Conservation (phyloP, 345 rosid species). For the Rhizophora apiculata region DNA sequence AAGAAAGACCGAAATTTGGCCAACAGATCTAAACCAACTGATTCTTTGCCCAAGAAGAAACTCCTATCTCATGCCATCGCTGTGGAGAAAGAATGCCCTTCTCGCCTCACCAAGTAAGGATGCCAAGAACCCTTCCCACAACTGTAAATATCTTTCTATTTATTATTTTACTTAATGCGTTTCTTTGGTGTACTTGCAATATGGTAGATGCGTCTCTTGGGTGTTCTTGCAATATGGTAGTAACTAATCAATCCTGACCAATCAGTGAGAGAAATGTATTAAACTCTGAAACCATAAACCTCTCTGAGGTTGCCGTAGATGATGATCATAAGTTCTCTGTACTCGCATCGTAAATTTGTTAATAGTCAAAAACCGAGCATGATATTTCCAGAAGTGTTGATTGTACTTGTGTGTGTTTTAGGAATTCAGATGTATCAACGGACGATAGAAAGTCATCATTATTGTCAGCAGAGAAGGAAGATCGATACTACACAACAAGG, state of each 20-base stretch:
- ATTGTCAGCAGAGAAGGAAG: conserved; percentile 75
- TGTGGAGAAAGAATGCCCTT: conserved; percentile 53
- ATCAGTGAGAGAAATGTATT: background rate
- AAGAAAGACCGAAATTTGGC: conserved; percentile 55
- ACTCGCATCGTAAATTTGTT: background rate
- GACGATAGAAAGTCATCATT: conserved; percentile 46
- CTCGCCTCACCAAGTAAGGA: conserved; percentile 55
- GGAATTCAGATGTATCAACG: conserved; percentile 48
- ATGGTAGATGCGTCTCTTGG: background rate
- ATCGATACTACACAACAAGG: conserved; percentile 74
- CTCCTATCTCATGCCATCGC: conserved; percentile 39
- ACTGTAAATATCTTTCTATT: background rate
- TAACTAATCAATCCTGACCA: background rate
- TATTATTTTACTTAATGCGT: background rate
- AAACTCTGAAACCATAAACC: background rate
- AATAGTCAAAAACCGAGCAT: background rate
- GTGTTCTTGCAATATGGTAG: background rate
- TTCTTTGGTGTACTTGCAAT: background rate
- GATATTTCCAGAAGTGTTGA: background rate
- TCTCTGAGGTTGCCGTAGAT: background rate
- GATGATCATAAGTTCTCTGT: background rate
- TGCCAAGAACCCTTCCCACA: background rate
- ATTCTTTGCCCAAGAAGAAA: conserved; percentile 57
- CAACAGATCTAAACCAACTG: conserved; percentile 42
- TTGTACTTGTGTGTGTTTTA: conserved; percentile 21